Percentiles rank a stretch among this genome's conserved stretches.
Evolutionary conservation across 176 grass and related monocot genomes (phyloP).

Genomic region (Elaeis guineensis): DNA sequence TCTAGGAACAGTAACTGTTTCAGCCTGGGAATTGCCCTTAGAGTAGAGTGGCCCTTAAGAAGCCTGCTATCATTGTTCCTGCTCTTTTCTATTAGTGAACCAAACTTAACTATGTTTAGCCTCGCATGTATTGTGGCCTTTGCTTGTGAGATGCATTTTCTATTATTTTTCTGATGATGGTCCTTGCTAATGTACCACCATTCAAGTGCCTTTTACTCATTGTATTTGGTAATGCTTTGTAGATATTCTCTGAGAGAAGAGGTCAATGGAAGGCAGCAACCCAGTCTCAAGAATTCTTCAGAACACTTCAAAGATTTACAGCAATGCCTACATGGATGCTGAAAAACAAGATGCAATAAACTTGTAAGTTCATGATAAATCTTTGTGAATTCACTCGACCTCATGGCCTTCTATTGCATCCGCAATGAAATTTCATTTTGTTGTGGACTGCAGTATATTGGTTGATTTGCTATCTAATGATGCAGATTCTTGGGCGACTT

Average conservation of each 20-base stretch:
- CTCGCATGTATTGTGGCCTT: too few species aligned
- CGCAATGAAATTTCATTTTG: too few species aligned
- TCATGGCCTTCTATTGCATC: too few species aligned
- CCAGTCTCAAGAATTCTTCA: slow-evolving; percentile 76
- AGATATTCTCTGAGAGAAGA: slow-evolving; percentile 96
- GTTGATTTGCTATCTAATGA: background rate
- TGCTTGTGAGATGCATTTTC: too few species aligned
- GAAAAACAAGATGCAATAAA: slow-evolving; percentile 94
- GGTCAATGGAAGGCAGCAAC: slow-evolving; percentile 73
- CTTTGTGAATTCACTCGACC: too few species aligned
- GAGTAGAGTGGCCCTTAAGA: too few species aligned
- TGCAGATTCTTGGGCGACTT: slow-evolving; percentile 93
- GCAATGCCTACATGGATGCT: slow-evolving; percentile 85
- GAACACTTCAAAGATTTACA: slow-evolving; percentile 87
- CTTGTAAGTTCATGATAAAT: slow-evolving; percentile 46
- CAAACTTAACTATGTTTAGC: too few species aligned
- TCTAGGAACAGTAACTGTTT: too few species aligned
- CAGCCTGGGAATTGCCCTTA: too few species aligned
- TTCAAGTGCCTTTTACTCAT: slow-evolving; percentile 22
- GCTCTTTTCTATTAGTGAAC: too few species aligned
- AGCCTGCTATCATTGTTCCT: too few species aligned
- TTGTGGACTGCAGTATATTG: too few species aligned
- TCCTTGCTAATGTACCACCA: background rate
- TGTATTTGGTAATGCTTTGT: slow-evolving; percentile 24
- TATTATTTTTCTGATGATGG: background rate